Base-by-base conservation (phyloP, 192 early-diverging fungal genomes). In the Oehlia diaphana region DNA sequence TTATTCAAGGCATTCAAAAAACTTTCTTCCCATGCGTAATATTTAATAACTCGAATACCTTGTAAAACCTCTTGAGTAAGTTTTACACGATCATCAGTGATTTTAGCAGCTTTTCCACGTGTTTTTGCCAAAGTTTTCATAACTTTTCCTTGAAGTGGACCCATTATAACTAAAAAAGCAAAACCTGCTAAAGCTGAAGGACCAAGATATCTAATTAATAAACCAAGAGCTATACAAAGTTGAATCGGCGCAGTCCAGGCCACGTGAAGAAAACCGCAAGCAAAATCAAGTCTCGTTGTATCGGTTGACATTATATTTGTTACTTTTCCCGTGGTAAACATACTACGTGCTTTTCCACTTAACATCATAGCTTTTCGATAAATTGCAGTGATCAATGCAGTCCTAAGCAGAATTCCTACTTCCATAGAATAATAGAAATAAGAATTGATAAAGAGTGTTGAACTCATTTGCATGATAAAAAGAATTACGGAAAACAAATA, bases 281-380 rank as follows among this genome's bases (percentile, higher is more conserved):
- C 50, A 44, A 87, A 77, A 79, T 89, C 87, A 23, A 95, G 83
- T 72, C 90, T 88, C 23, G 87, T 86, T 4, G 93, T 84, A 76
- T 96, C 95, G 0, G 91, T 90, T 8, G 91, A 90, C 84, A 94
- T 92, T 77, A 94, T 81, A 74, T 93, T 95, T 44, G 92, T 90
- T n/a, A 94, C 88, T 68, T 89, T 92, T 61, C 93, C 93, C 42
- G 88, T 82, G 53, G 85, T 78, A 14, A 89, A 74, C n/a, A 74
- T 82, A 80, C 2, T 82, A 73, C 2, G 84, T 82, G 87, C 86
- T 70, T 86, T 87, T 53, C 83, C 79, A 28, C 85, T 87, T 14
- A 89, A 77, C n/a, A 84, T 53, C 35, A 89, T 81, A 44, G 82
- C 80, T 66, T 89, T 89, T 53, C 84, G 85, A 79, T 89, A 89